Conservation (phyloP, 1,284 basidiomycete species). For the Thecaphora thlaspeos region DNA sequence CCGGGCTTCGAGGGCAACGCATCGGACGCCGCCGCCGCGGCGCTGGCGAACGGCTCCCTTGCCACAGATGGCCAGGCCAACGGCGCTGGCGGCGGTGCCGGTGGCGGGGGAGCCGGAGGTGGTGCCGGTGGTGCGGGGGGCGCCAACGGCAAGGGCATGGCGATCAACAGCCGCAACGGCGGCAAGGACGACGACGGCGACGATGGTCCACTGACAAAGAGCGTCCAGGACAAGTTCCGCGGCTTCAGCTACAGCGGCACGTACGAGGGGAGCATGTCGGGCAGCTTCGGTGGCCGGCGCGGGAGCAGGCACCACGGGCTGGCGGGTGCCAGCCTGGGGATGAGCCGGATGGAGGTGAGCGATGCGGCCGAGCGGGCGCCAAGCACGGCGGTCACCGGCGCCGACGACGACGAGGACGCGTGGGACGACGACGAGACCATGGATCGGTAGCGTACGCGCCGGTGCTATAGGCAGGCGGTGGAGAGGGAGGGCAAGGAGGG, state of each 20-base stretch:
- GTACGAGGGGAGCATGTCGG: slow-evolving; percentile 45
- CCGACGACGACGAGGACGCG: too few species aligned
- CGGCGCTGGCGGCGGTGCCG: slow-evolving; percentile 3
- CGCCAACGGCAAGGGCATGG: slow-evolving; percentile 14
- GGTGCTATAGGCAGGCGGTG: too few species aligned
- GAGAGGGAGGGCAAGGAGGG: too few species aligned
- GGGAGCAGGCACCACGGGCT: slow-evolving; percentile 30
- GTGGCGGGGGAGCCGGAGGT: slow-evolving; percentile 2
- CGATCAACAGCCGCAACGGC: slow-evolving; percentile 23
- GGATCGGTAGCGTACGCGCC: too few species aligned
- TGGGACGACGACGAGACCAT: too few species aligned
- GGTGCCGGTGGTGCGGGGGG: slow-evolving; percentile 1
- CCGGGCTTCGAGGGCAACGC: slow-evolving; percentile 43
- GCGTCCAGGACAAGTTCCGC: slow-evolving; percentile 56
- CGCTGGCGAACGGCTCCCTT: slow-evolving; percentile 19
- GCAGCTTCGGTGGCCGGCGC: slow-evolving; percentile 42
- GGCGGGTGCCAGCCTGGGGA: slow-evolving; percentile 41
- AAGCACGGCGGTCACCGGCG: too few species aligned
- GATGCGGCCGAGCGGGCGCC: slow-evolving; percentile 4
- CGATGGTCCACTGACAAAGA: slow-evolving; percentile 41
- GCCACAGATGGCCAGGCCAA: slow-evolving; percentile 9
- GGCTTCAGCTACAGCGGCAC: slow-evolving; percentile 55
- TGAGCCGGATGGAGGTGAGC: slow-evolving; percentile 44
- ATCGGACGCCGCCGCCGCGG: slow-evolving; percentile 18
- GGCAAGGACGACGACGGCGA: slow-evolving; percentile 22